Evolutionary conservation across 441 rosid species (phyloP), one percentile per base, ranked within the genome.

Genomic region (Populus tomentosa): DNA sequence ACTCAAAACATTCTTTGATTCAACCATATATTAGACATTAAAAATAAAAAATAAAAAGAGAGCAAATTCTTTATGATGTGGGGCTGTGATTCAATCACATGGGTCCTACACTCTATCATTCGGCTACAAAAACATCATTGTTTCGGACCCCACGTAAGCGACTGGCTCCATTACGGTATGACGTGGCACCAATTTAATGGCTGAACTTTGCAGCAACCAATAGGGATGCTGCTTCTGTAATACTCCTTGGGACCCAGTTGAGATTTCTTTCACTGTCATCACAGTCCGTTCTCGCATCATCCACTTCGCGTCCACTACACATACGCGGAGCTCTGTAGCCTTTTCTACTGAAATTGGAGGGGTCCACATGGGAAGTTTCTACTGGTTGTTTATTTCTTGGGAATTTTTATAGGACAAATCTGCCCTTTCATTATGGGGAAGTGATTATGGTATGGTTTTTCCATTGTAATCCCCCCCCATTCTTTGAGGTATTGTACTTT

Each of bases 171-270:
- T 78, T 72, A 42, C 3, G 9, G 30, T 30, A 36, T 74, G 80
- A 77, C 76, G 84, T 82, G 89, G 80, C 76, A 62, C 76, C 73
- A 32, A 72, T 72, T 71, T 35, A 75, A 50, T 79, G 78, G 79
- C 78, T 76, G 80, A 70, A 64, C 79, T 80, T 82, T 28, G 6
- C 82, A 66, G 85, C 84, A 83, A 85, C 87, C 88, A 82, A 88
- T 81, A 74, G 81, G 75, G 83, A 84, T 73, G 85, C 86, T 72
- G 85, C 74, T 81, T 77, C 80, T 62, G 67, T 18, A 78, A 83
- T 74, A 70, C 82, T 63, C 59, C 23, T 56, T 32, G 83, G 84
- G 82, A 30, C 84, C 86, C 79, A 80, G 71, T 18, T 26, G 6
- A 6, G 67, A 73, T 83, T 63, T 78, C 71, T 77, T 70, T 53